Percentiles rank a stretch among this genome's conserved stretches.
Evolutionary conservation across 2,329 filamentous ascomycete species (phyloP).

Genomic region (Rhynchosporium graminicola): DNA sequence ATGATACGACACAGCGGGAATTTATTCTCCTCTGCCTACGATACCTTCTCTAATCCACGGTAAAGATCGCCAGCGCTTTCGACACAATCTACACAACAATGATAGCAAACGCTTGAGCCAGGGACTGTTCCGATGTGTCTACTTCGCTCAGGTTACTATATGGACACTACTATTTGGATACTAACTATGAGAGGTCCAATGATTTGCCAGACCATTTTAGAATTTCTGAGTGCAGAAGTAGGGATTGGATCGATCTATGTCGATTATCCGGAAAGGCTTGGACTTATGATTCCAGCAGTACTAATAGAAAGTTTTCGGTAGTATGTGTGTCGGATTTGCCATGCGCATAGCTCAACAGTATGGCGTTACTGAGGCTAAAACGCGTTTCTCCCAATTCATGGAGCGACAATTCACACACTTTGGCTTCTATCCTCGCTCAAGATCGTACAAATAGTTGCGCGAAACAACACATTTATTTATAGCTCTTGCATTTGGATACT

Average conservation of each 20-base stretch:
- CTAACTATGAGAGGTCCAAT: neutral
- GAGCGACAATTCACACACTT: neutral
- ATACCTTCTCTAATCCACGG: neutral
- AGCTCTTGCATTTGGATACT: neutral
- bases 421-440: neutral
- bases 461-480: neutral
- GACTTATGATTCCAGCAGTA: conserved; percentile 1
- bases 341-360: neutral
- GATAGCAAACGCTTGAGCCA: neutral
- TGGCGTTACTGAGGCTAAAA: neutral
- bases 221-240: neutral
- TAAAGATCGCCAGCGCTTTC: conserved; percentile 4
- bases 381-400: neutral
- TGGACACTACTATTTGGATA: neutral
- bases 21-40: neutral
- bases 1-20: neutral
- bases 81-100: neutral
- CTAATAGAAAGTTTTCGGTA: neutral
- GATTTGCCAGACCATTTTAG: neutral
- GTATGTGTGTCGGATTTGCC: neutral
- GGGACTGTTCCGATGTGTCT: neutral
- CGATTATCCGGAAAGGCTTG: neutral
- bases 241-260: neutral
- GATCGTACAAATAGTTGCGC: neutral
- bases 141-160: neutral